Base-by-base conservation (phyloP, 192 early-diverging fungal species). In the Backusella australiensis region DNA sequence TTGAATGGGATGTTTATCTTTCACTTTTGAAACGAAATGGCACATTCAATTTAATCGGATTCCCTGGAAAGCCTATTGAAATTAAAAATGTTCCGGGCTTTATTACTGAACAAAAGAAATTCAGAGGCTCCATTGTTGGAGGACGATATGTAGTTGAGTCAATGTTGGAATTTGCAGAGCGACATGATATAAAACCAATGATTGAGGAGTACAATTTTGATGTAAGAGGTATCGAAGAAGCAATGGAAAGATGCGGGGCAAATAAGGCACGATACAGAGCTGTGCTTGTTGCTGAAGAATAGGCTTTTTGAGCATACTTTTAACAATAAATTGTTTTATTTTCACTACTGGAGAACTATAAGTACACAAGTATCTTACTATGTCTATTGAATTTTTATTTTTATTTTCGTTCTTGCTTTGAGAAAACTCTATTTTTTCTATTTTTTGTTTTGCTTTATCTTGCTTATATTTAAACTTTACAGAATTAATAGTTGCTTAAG, bases 41-140 rank as follows among this genome's bases (percentile, higher is more conserved):
- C 0, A 69, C 35, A n/a, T 77, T 81, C 19, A 44, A 56, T 32
- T 23, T 81, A 42, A 56, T 81, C 23, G 80, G 80, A 12, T 56
- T 77, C 15, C 65, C 65, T 52, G 69, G 39, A 9, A 38, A 53
- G 12, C 41, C 72, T 7, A 53, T 91, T 34, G 34, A 71, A 21
- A 78, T 93, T 42, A 76, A 80, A 17, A 75, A 77, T 19, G 14
- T 32, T 0, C 69, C 39, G n/a, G 68, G 74, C 34, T 71, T 92
- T 26, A 79, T 89, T 32, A 32, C n/a, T 14, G 79, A 79, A 34
- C 74, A 84, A 71, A 81, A 86, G 12, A 77, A 78, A 34, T 81
- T 91, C n/a, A 83, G 80, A n/a, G 94, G 93, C 0, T 91, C 89
- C 23, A 63, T 91, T 75, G 88, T 93, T 34, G 93, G 90, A 67